A percentile compares a stretch with the other conserved stretches of the same genome.
phyloP scores from a whole-genome alignment of 1,284 basidiomycete species.

The Naganishia sp. region DNA sequence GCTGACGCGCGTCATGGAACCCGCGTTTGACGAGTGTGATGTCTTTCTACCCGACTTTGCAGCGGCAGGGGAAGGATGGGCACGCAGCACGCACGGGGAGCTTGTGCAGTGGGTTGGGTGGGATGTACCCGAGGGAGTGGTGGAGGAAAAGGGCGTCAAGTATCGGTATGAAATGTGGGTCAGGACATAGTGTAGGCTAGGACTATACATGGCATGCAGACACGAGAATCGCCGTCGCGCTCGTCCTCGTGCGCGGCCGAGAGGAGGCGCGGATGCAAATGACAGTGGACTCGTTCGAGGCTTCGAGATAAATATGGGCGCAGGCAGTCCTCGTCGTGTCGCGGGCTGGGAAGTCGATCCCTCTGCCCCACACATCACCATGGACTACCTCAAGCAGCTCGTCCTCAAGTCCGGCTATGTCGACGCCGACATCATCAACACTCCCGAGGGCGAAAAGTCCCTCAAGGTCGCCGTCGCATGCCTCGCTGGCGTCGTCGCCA shows the following conservation, averaged over 20 bases:
- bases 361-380: background rate
- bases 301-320: background rate
- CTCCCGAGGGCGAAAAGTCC: conserved; percentile 23
- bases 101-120: conserved; percentile 75
- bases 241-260: background rate
- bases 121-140: conserved; percentile 70
- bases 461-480: conserved; percentile 27
- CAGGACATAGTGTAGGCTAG: conserved; percentile 40
- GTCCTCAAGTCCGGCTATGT: conserved; percentile 15
- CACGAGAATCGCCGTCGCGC: background rate
- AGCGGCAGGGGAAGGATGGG: conserved; percentile 58
- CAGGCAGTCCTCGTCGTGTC: background rate
- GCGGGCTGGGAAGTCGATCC: too few relatives aligned
- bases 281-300: background rate
- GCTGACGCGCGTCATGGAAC: conserved; percentile 77
- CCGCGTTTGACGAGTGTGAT: conserved; percentile 78
- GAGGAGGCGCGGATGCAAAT: conserved; percentile 11
- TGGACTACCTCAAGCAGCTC: conserved; percentile 25
- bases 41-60: conserved; percentile 79
- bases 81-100: conserved; percentile 61
- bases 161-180: conserved; percentile 95
- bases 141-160: conserved; percentile 75
- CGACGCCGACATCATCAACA: conserved; percentile 19
- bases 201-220: background rate
- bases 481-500: conserved; percentile 18